phyloP scores from a whole-genome alignment of 2,329 filamentous ascomycete species.

The Bipolaris victoriae region DNA sequence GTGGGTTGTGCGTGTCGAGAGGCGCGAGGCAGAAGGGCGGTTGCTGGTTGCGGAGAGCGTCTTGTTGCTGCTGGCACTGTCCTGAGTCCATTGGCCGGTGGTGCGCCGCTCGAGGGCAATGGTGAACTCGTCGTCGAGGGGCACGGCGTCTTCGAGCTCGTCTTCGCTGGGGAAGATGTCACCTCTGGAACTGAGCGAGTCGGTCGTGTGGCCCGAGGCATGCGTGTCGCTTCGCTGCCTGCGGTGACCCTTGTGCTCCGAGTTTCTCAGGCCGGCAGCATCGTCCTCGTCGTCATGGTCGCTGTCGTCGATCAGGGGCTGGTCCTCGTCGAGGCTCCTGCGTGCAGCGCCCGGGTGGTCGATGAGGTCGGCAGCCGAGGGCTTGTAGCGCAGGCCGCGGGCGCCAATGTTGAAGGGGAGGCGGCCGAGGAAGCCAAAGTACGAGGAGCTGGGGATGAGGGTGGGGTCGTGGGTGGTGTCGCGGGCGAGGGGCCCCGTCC shows the following conservation, averaged over 20 bases:
- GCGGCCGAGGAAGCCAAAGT: constrained; percentile 82
- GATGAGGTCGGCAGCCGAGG: constrained; percentile 86
- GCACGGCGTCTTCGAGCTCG: constrained; percentile 85
- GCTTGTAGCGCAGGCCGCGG: constrained; percentile 80
- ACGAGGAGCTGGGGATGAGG: constrained; percentile 85
- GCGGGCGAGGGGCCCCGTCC: constrained; percentile 46
- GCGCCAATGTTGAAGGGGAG: constrained; percentile 86
- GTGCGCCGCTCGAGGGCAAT: constrained; percentile 76
- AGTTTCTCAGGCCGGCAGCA: constrained; percentile 17
- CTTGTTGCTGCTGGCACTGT: constrained; percentile 72
- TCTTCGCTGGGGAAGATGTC: constrained; percentile 93
- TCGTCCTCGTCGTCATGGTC: constrained; percentile 58
- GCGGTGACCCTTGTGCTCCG: constrained; percentile 46
- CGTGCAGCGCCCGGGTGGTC: constrained; percentile 74
- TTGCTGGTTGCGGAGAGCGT: constrained; percentile 53
- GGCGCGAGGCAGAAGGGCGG: constrained; percentile 55
- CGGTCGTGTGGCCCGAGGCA: constrained; percentile 79
- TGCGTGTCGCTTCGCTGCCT: constrained; percentile 78
- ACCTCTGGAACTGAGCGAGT: constrained; percentile 84
- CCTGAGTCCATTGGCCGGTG: constrained; percentile 65
- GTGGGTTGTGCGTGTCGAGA: constrained; percentile 51
- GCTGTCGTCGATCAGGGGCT: constrained; percentile 71
- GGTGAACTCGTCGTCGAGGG: constrained; percentile 89
- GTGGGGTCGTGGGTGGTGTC: constrained; percentile 69
- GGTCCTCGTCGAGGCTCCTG: constrained; percentile 65